Evolutionary conservation across 129 eudicot genomes (phyloP), one percentile per base, ranked within the genome.

Genomic region (Helianthus tuberosus): DNA sequence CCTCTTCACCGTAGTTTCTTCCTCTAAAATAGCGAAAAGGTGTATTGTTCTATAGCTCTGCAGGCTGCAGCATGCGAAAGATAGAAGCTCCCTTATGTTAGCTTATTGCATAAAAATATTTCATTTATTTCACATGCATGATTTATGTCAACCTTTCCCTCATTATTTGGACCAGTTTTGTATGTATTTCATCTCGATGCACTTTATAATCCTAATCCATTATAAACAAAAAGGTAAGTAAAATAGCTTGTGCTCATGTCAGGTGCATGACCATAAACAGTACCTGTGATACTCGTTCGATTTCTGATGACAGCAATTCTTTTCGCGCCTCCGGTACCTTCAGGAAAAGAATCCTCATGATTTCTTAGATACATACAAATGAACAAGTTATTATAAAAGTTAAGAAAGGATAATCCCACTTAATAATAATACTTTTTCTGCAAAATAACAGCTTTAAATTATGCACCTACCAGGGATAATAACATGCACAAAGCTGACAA

Each of bases 91-190:
- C n/a, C n/a, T n/a, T n/a, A n/a, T n/a, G n/a, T n/a, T n/a, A n/a
- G n/a, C n/a, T n/a, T n/a, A n/a, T n/a, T n/a, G n/a, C n/a, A n/a
- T n/a, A n/a, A n/a, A n/a, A n/a, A n/a, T n/a, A n/a, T n/a, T n/a
- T n/a, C n/a, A n/a, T n/a, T n/a, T n/a, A n/a, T n/a, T n/a, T n/a
- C n/a, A n/a, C n/a, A n/a, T n/a, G n/a, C n/a, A n/a, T n/a, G n/a
- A n/a, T n/a, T n/a, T n/a, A n/a, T n/a, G n/a, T n/a, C 85, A 95
- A 67, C 72, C 99, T 91, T 80, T 95, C 97, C 73, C 89, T 86
- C 99, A 95, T 95, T 76, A 95, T 95, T 84, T 95, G 97, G 62
- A 95, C 97, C 84, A 95, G 85, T 82, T 89, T 91, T 6, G 91
- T 81, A 75, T 95, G 96, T 81, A 95, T 95, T 83, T 95, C 99